Percentiles rank a stretch among this genome's conserved stretches.
Evolutionary conservation across 768 basidiomycete species (phyloP).

Genomic region (Russula ochroleuca): DNA sequence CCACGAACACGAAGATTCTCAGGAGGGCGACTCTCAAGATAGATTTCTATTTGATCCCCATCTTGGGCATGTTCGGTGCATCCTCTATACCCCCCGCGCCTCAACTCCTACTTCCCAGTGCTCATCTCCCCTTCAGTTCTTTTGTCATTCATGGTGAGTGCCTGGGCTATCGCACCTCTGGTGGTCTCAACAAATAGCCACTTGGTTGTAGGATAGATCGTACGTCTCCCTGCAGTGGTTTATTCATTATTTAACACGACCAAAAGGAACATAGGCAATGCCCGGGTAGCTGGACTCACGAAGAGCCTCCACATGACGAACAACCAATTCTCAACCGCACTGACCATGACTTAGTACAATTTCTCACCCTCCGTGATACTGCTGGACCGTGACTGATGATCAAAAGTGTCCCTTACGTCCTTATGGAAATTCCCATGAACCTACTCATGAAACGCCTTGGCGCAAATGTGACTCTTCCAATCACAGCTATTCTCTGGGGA

Average conservation of each 20-base stretch:
- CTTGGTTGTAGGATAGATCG: constrained; percentile 21
- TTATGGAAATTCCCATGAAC: constrained; percentile 32
- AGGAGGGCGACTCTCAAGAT: constrained; percentile 19
- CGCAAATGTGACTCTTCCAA: constrained; percentile 57
- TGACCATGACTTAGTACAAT: constrained; percentile 24
- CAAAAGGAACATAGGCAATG: constrained; percentile 33
- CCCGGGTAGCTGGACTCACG: constrained; percentile 35
- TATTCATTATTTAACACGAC: background rate
- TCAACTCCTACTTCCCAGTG: background rate
- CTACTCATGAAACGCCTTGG: constrained; percentile 41
- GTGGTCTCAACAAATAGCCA: no score
- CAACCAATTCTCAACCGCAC: constrained; percentile 30
- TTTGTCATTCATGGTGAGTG: constrained; percentile 25
- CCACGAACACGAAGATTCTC: constrained; percentile 1
- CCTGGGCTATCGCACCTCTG: background rate
- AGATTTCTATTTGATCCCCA: constrained; percentile 20
- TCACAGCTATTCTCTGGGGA: constrained; percentile 64
- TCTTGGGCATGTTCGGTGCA: constrained; percentile 24
- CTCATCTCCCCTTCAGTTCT: constrained; percentile 11
- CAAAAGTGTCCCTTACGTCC: constrained; percentile 30
- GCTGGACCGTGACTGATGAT: constrained; percentile 27
- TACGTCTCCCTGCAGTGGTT: constrained; percentile 1
- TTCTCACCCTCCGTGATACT: background rate
- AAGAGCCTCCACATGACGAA: constrained; percentile 33
- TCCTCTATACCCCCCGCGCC: background rate